Conservation (phyloP, 2,329 filamentous ascomycete genomes). For the Verticillium dahliae region DNA sequence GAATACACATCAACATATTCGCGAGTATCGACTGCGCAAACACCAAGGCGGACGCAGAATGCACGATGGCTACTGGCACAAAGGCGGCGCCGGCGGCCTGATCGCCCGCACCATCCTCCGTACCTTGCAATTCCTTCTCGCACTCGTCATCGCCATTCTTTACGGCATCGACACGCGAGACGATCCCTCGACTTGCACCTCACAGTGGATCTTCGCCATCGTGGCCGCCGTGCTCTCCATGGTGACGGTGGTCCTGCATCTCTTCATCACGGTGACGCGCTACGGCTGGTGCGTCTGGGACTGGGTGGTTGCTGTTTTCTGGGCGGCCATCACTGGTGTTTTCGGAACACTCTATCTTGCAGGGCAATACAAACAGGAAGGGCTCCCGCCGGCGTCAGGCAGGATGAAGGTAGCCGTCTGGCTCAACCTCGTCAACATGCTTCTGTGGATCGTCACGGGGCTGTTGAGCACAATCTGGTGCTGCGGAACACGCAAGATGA, state of each 20-base stretch:
- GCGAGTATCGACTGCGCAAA: no score
- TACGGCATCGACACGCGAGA: slow-evolving; percentile 6
- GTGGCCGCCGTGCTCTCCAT: slow-evolving; percentile 3
- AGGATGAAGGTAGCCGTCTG: slow-evolving; percentile 5
- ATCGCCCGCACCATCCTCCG: slow-evolving; percentile 3
- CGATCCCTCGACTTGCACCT: background rate
- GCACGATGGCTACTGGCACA: slow-evolving; percentile 5
- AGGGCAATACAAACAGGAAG: background rate
- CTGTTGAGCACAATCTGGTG: background rate
- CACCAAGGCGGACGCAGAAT: background rate
- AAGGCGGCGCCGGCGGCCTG: slow-evolving; percentile 5
- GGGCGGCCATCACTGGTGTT: slow-evolving; percentile 7
- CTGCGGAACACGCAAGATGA: background rate
- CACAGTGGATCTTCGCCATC: slow-evolving; percentile 7
- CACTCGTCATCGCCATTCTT: slow-evolving; percentile 5
- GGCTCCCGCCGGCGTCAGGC: background rate
- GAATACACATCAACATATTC: no score
- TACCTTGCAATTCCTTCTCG: slow-evolving; percentile 8
- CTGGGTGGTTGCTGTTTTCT: slow-evolving; percentile 5
- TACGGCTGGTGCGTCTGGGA: slow-evolving; percentile 8
- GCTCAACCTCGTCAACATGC: slow-evolving; percentile 5
- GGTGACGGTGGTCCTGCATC: slow-evolving; percentile 4
- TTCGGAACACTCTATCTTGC: background rate
- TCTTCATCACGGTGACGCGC: slow-evolving; percentile 5
- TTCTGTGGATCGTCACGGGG: slow-evolving; percentile 1